Evolutionary conservation across 768 basidiomycete genomes (phyloP).

Genomic region (Boletus tylopilopsis): DNA sequence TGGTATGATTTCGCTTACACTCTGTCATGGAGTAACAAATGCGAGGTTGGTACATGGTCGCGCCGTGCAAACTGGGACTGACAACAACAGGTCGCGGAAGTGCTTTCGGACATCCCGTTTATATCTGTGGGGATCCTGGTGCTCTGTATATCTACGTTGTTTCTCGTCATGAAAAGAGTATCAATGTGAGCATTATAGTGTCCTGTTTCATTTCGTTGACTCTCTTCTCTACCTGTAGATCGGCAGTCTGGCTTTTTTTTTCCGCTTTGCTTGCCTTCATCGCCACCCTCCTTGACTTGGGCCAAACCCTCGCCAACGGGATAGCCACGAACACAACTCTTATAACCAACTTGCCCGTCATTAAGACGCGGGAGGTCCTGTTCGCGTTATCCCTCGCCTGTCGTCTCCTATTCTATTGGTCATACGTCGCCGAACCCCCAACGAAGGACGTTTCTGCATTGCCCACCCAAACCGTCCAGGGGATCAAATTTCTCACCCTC

Average conservation of each 20-base stretch:
- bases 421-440: slow-evolving; percentile 57
- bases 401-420: slow-evolving; percentile 68
- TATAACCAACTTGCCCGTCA: slow-evolving; percentile 29
- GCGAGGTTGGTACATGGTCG: slow-evolving; percentile 37
- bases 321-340: slow-evolving; percentile 22
- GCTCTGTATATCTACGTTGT: slow-evolving; percentile 56
- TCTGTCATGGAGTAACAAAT: slow-evolving; percentile 38
- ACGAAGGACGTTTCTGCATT: slow-evolving; percentile 30
- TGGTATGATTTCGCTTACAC: slow-evolving; percentile 26
- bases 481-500: slow-evolving; percentile 14
- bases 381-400: slow-evolving; percentile 55
- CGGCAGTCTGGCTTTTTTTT: slow-evolving; percentile 49
- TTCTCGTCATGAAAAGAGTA: slow-evolving; percentile 49
- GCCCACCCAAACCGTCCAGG: slow-evolving; percentile 10
- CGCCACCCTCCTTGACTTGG: slow-evolving; percentile 61
- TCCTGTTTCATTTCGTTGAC: background rate
- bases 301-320: slow-evolving; percentile 45
- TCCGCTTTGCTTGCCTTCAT: slow-evolving; percentile 59
- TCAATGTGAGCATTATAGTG: slow-evolving; percentile 40
- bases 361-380: slow-evolving; percentile 55
- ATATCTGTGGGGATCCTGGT: slow-evolving; percentile 63
- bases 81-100: slow-evolving; percentile 44
- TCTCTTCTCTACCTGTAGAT: slow-evolving; percentile 27
- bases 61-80: background rate
- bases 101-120: slow-evolving; percentile 64